Evolutionary conservation across 2,329 filamentous ascomycete species (phyloP).

Genomic region (Hypoxylon sp.): DNA sequence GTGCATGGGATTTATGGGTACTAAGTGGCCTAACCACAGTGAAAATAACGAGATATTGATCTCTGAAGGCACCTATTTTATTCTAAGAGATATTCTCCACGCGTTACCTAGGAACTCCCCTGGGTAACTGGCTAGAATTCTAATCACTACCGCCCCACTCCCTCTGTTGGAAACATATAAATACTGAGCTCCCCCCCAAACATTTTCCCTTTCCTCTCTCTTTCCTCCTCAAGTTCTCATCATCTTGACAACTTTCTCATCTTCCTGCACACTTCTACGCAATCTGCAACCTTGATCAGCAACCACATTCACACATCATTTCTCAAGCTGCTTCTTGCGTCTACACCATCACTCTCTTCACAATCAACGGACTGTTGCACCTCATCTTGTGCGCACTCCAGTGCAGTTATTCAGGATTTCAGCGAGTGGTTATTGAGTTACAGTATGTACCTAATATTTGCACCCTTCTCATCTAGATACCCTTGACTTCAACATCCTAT

Average conservation of each 20-base stretch:
- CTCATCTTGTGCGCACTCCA: neutral
- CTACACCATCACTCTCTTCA: neutral
- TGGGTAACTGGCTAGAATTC: neutral
- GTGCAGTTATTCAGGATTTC: neutral
- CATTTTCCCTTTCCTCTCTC: neutral
- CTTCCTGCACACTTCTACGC: neutral
- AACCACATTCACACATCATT: neutral
- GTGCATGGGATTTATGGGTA: neutral
- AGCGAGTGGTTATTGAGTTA: neutral
- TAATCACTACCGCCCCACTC: slow-evolving; percentile 2
- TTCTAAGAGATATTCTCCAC: neutral
- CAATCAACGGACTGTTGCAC: neutral
- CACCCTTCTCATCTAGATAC: neutral
- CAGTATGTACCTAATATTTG: neutral
- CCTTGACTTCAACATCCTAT: neutral
- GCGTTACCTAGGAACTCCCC: neutral
- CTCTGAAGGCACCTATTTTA: neutral
- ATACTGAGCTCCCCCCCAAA: neutral
- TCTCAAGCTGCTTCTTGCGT: neutral
- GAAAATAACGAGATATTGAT: neutral
- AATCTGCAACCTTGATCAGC: neutral
- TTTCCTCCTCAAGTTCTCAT: neutral
- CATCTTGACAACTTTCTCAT: neutral
- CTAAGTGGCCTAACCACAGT: neutral
- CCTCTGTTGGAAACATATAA: neutral